Base-by-base conservation (phyloP, 345 rosid genomes). In the Brassica carinata region DNA sequence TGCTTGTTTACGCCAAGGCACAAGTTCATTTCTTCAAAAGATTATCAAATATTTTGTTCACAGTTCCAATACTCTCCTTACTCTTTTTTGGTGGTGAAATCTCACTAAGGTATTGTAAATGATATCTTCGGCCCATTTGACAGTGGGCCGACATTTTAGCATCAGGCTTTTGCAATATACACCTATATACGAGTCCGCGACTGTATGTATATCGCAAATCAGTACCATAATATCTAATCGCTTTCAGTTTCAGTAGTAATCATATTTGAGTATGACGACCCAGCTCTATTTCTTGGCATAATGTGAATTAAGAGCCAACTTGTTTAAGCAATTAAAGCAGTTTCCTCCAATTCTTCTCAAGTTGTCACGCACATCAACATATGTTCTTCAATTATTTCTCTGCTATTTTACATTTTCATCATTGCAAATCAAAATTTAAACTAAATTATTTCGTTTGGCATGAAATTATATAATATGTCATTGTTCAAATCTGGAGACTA, bases 311-410 rank as follows among this genome's bases (percentile, higher is more conserved):
- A 33, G 61, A 78, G 17, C 67, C 67, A 26, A 69, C 77, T 79
- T 66, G 82, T 40, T 26, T 64, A 53, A 23, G 76, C 57, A 76
- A 78, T 71, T 53, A 78, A 63, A 33, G 70, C 71, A 64, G 29
- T 33, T 64, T 55, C 57, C 66, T 53, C 43, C 9, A n/a, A 27
- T 51, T 72, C 45, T 26, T 65, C 69, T 62, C 81, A 71, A 78
- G 73, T 72, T 65, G 77, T 26, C 62, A 14, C 4, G 23, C 66
- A 17, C 63, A 51, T 14, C 58, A 14, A 51, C 58, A 14, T 51
- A 51, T n/a, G 58, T 51, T 14, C 17, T 51, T n/a, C 8, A n/a
- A 51, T 51, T 14, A 51, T 51, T 51, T 51, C 58, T 51, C 58
- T n/a, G 58, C 58, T 51, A 48, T 51, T 51, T n/a, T 51, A 51